Base-by-base conservation (phyloP, 768 basidiomycete genomes). In the Auricularia sp. region DNA sequence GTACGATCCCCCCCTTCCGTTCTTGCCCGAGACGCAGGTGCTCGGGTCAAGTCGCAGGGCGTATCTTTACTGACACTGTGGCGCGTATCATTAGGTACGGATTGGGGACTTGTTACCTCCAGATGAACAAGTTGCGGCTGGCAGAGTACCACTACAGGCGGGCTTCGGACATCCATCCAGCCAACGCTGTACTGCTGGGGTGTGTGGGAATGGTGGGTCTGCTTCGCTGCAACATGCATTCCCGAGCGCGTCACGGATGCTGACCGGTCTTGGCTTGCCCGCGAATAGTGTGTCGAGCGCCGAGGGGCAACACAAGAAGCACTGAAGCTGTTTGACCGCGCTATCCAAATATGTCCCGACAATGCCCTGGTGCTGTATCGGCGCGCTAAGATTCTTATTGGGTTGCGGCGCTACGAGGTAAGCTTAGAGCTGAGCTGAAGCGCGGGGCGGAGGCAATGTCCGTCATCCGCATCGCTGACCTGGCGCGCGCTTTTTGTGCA, bases 61-160 rank as follows among this genome's bases (percentile, higher is more conserved):
- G 58, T 39, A 45, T 42, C n/a, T 65, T 67, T 63, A 69, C 72
- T 67, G 65, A 68, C 71, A 35, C 62, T 37, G 21, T 63, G 62
- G 63, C 42, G 18, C 47, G 47, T 18, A 51, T 51, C 47, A 18
- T 51, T 51, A 98, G 96, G 96, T 99, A 98, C 76, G 97, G 97
- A n/a, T 80, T 99, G 70, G 97, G 97, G 67, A 92, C 92, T 42
- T 98, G 94, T 73, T 98, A 98, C 80, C 81, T 96, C 74, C 84
- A 93, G 71, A 92, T 89, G 84, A 94, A 91, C 76, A 98, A 96
- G 79, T 79, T 92, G 65, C 86, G 91, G 56, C 80, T 95, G 62
- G 97, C 97, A 54, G 94, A 98, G 74, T 98, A 96, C 78, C 95
- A 98, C 77, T 98, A 92, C 80, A 84, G 91, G 70, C 90, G 88